phyloP scores from a whole-genome alignment of 2,329 filamentous ascomycete genomes.

The Diplocarpon rosae region DNA sequence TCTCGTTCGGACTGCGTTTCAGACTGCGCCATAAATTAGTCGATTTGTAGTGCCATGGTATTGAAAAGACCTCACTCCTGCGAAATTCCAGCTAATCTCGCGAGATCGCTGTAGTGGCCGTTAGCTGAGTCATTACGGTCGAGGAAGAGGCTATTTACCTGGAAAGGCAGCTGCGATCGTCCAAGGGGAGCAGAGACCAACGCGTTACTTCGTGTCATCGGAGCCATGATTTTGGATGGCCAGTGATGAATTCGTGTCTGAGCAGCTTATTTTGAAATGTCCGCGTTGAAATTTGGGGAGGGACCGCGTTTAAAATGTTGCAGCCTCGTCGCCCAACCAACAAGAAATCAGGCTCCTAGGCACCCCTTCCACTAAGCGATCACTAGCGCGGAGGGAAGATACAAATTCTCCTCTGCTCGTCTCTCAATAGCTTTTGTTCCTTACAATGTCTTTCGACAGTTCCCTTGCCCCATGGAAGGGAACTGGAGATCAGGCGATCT shows the following conservation, averaged over 20 bases:
- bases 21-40: conserved; percentile 9
- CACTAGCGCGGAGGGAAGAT: conserved; percentile 4
- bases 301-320: not conserved
- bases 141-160: conserved; percentile 10
- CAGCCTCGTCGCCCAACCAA: not conserved
- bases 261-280: not conserved
- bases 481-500: conserved; percentile 51
- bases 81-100: conserved; percentile 26
- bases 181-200: conserved; percentile 15
- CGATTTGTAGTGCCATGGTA: not conserved
- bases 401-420: not conserved
- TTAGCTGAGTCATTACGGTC: conserved; percentile 10
- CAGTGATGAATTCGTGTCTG: not conserved
- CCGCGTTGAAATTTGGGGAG: not conserved
- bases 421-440: not conserved
- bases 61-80: conserved; percentile 16
- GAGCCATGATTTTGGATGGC: conserved; percentile 21
- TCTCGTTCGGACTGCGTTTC: conserved; percentile 23
- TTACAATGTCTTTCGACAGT: not conserved
- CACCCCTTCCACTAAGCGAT: not conserved
- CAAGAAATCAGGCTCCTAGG: not conserved
- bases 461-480: not conserved
- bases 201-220: conserved; percentile 22
- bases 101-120: conserved; percentile 17
- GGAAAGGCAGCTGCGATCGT: conserved; percentile 6